Evolutionary conservation across 2,329 filamentous ascomycete genomes (phyloP).

Genomic region (Phialophora macrospora): DNA sequence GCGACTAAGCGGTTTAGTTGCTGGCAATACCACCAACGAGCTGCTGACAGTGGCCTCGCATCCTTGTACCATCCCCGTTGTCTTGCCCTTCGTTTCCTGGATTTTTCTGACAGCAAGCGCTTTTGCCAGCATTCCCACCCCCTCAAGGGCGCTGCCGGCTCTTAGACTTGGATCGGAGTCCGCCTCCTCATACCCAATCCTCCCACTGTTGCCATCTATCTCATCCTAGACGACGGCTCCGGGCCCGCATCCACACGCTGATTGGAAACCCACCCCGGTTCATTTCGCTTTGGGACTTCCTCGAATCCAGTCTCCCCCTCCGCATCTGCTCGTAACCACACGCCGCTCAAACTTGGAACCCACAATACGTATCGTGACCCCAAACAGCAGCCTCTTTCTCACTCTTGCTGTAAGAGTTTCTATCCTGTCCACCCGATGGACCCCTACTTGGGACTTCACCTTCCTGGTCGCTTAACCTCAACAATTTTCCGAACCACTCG

Average conservation of each 20-base stretch:
- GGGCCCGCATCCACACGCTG: neutral
- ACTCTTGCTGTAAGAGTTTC: constrained; percentile 8
- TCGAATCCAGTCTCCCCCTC: constrained; percentile 5
- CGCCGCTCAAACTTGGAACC: constrained; percentile 12
- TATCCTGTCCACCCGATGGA: constrained; percentile 11
- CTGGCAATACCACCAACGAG: constrained; percentile 6
- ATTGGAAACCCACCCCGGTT: constrained; percentile 5
- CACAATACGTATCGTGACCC: constrained; percentile 11
- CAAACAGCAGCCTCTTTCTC: constrained; percentile 14
- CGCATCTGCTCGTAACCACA: constrained; percentile 9
- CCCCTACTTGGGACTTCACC: constrained; percentile 18
- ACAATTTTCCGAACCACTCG: constrained; percentile 26
- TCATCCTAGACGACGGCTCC: neutral
- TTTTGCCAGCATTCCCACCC: neutral
- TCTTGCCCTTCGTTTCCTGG: neutral
- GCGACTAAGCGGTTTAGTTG: neutral
- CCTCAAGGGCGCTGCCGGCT: neutral
- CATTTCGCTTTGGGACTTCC: neutral
- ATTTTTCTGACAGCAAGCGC: neutral
- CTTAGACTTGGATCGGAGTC: neutral
- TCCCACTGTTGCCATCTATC: neutral
- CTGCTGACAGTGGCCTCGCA: neutral
- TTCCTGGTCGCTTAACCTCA: constrained; percentile 18
- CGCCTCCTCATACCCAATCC: constrained; percentile 6
- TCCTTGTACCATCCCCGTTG: neutral